These are phyloP conservation scores for Amaranthus palmeri DNA, from an alignment of 148 eudicot species.

Conservation along the genomic window DNA sequence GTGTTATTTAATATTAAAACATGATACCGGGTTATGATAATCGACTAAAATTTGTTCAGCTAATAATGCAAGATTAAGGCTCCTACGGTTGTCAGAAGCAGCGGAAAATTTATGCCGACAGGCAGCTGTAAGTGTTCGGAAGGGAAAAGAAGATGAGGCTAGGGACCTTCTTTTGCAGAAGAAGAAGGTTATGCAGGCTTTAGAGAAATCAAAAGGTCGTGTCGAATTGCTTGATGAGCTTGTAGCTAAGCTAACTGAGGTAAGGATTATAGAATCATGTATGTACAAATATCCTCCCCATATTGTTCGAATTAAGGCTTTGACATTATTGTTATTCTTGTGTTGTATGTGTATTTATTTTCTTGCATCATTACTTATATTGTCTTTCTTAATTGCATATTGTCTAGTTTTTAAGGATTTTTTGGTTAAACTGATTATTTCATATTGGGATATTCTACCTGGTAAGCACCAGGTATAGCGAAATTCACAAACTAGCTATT, in stretches of 20 bases:
- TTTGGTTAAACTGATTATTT: too few relatives aligned
- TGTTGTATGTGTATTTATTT: not conserved
- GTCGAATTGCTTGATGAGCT: slow-evolving; percentile 70
- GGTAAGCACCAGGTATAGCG: too few relatives aligned
- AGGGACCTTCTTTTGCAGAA: slow-evolving; percentile 78
- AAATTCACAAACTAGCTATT: too few relatives aligned
- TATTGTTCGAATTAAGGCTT: too few relatives aligned
- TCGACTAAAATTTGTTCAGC: slow-evolving; percentile 41
- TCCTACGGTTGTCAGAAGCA: slow-evolving; percentile 82
- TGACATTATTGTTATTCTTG: too few relatives aligned
- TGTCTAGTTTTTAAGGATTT: not conserved
- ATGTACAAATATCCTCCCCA: too few relatives aligned
- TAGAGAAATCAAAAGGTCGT: slow-evolving; percentile 77
- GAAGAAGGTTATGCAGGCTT: slow-evolving; percentile 69
- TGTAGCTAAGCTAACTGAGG: slow-evolving; percentile 69
- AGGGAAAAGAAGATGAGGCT: slow-evolving; percentile 70
- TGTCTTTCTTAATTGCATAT: not conserved
- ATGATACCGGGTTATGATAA: not conserved
- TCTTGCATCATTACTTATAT: not conserved
- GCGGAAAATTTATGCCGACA: slow-evolving; percentile 70
- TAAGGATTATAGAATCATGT: slow-evolving; percentile 8
- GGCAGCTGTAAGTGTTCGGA: slow-evolving; percentile 58
- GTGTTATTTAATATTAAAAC: not conserved
- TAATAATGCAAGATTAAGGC: slow-evolving; percentile 70
- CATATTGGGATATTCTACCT: too few relatives aligned